These are phyloP conservation scores for Trypanosoma rangeli DNA, from an alignment of 208 protist species.

Conservation along the genomic window DNA sequence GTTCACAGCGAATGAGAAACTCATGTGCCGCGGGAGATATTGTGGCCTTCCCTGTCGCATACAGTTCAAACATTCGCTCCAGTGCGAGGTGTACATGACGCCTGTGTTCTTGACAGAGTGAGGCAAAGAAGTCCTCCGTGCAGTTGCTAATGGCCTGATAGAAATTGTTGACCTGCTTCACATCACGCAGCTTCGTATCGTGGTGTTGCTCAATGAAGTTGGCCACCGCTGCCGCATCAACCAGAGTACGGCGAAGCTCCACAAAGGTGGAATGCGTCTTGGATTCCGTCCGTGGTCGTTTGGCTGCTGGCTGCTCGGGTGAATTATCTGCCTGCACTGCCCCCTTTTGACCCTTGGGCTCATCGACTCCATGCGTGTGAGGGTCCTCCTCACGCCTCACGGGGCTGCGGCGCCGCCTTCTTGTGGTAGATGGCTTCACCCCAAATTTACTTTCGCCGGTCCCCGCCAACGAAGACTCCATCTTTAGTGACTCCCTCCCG, in stretches of 20 bases:
- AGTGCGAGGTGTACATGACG: slow-evolving; percentile 48
- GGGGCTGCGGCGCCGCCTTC: neutral
- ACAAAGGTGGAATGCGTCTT: slow-evolving; percentile 66
- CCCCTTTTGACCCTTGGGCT: neutral
- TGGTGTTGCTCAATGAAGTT: slow-evolving; percentile 56
- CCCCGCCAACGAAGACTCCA: neutral
- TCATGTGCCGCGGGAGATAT: slow-evolving; percentile 61
- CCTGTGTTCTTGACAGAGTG: slow-evolving; percentile 55
- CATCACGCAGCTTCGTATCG: slow-evolving; percentile 40
- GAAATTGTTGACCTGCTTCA: slow-evolving; percentile 64
- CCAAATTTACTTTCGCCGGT: neutral
- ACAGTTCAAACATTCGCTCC: slow-evolving; percentile 63
- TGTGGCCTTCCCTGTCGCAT: slow-evolving; percentile 33
- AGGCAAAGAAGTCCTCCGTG: slow-evolving; percentile 42
- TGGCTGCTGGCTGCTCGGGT: neutral
- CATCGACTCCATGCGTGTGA: neutral
- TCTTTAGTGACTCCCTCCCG: neutral
- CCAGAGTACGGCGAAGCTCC: slow-evolving; percentile 40
- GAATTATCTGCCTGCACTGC: neutral
- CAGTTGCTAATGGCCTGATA: slow-evolving; percentile 71
- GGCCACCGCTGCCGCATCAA: slow-evolving; percentile 51
- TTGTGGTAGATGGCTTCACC: neutral
- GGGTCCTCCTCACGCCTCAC: neutral
- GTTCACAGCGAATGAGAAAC: slow-evolving; percentile 84
- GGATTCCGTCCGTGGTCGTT: neutral